Evolutionary conservation across 2,329 filamentous ascomycete genomes (phyloP).

Genomic region (Aspergillus clavatus): DNA sequence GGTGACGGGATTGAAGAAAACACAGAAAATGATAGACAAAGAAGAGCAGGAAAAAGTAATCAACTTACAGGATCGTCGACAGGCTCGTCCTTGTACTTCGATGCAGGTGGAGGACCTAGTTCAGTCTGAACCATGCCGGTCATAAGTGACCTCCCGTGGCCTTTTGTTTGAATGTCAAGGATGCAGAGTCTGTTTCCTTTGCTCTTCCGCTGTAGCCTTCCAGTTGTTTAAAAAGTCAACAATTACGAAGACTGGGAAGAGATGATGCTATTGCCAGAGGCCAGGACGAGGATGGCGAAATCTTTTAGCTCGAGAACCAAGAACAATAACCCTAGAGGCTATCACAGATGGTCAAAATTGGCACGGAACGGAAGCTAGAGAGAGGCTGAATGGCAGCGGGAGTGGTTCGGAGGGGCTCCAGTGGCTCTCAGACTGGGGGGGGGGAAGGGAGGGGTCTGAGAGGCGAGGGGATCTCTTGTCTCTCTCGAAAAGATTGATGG

Average conservation of each 20-base stretch:
- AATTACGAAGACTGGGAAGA: constrained; percentile 3
- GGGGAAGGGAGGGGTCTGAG: constrained; percentile 6
- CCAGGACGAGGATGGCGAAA: constrained; percentile 11
- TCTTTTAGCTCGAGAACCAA: constrained; percentile 15
- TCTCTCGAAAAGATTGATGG: constrained; percentile 9
- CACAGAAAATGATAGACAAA: constrained; percentile 12
- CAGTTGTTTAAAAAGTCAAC: constrained; percentile 3
- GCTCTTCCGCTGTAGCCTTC: constrained; percentile 2
- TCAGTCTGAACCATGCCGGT: constrained; percentile 43
- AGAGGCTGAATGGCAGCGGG: constrained; percentile 17
- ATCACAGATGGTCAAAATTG: constrained; percentile 18
- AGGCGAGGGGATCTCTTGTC: neutral
- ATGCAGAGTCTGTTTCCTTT: constrained; percentile 6
- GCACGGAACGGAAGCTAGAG: constrained; percentile 21
- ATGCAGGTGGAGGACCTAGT: constrained; percentile 32
- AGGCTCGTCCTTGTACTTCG: constrained; percentile 48
- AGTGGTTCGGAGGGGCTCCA: constrained; percentile 22
- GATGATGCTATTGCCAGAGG: constrained; percentile 12
- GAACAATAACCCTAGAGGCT: constrained; percentile 16
- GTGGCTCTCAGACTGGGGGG: constrained; percentile 21
- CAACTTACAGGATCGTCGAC: constrained; percentile 44
- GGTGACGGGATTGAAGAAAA: neutral
- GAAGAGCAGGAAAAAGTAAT: constrained; percentile 14
- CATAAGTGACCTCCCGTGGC: constrained; percentile 31
- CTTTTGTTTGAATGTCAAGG: constrained; percentile 19